These are phyloP conservation scores for Candida lessepsii DNA, from an alignment of 805 yeast species.

Conservation along the genomic window DNA sequence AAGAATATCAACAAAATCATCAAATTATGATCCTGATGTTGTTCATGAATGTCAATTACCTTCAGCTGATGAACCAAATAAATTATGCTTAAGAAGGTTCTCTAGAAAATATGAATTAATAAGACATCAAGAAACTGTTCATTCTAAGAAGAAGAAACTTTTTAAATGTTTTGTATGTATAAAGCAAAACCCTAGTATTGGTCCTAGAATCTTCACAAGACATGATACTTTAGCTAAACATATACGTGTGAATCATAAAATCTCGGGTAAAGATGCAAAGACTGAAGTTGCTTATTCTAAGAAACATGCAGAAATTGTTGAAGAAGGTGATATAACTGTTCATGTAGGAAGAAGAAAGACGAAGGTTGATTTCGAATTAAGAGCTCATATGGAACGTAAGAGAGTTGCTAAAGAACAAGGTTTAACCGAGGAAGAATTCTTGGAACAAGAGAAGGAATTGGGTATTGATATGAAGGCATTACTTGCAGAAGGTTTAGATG, in stretches of 20 bases:
- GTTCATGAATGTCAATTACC: slow-evolving; percentile 47
- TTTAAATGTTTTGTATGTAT: slow-evolving; percentile 88
- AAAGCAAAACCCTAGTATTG: slow-evolving; percentile 53
- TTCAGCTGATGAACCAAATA: slow-evolving; percentile 42
- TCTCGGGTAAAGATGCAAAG: slow-evolving; percentile 47
- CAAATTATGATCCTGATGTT: slow-evolving; percentile 47
- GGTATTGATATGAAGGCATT: slow-evolving; percentile 11
- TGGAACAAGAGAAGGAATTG: slow-evolving; percentile 13
- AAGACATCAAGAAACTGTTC: slow-evolving; percentile 95
- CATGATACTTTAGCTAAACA: slow-evolving; percentile 95
- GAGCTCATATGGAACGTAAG: slow-evolving; percentile 45
- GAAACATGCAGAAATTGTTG: slow-evolving; percentile 47
- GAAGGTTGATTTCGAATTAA: slow-evolving; percentile 44
- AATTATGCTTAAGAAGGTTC: slow-evolving; percentile 41
- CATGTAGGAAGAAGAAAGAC: slow-evolving; percentile 47
- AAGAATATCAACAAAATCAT: slow-evolving; percentile 26
- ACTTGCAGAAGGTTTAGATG: slow-evolving; percentile 12
- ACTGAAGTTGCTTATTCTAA: slow-evolving; percentile 47
- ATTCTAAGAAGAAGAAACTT: slow-evolving; percentile 80
- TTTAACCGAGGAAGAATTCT: slow-evolving; percentile 11
- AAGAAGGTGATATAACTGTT: slow-evolving; percentile 47
- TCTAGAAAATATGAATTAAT: slow-evolving; percentile 82
- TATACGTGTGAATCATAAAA: slow-evolving; percentile 51
- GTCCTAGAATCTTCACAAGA: slow-evolving; percentile 81
- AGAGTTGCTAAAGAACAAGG: slow-evolving; percentile 17